A percentile compares a stretch with the other conserved stretches of the same genome.
phyloP scores from a whole-genome alignment of 1,139 yeast genomes.

The Candida sanyaensis region DNA sequence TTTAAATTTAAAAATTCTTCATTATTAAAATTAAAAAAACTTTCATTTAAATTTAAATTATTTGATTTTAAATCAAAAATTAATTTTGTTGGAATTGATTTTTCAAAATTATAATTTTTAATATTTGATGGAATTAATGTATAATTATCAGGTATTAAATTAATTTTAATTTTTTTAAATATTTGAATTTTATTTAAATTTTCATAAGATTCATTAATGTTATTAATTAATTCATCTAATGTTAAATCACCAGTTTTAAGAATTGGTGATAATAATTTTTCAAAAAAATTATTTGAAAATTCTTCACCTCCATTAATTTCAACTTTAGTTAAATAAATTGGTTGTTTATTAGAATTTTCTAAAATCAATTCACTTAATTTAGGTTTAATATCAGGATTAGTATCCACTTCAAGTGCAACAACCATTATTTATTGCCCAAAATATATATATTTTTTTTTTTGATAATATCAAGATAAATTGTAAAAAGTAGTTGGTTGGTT shows the following conservation, averaged over 20 bases:
- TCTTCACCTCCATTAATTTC: constrained; percentile 53
- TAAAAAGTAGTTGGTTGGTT: too few species aligned
- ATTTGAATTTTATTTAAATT: constrained; percentile 43
- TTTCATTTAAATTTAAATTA: constrained; percentile 38
- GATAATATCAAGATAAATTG: too few species aligned
- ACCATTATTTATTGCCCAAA: too few species aligned
- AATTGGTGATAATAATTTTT: constrained; percentile 47
- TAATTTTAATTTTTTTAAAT: constrained; percentile 38
- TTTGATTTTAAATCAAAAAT: constrained; percentile 36
- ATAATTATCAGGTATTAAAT: constrained; percentile 35
- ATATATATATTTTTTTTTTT: too few species aligned
- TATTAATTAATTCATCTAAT: constrained; percentile 37
- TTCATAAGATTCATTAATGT: constrained; percentile 26
- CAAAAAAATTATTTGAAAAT: constrained; percentile 48
- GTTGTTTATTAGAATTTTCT: constrained; percentile 35
- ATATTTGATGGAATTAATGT: constrained; percentile 26
- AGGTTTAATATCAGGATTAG: constrained; percentile 25
- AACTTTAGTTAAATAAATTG: constrained; percentile 46
- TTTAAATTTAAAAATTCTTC: constrained; percentile 43
- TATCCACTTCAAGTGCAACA: constrained; percentile 10
- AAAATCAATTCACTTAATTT: constrained; percentile 34
- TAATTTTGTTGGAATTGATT: constrained; percentile 40
- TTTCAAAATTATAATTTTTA: constrained; percentile 34
- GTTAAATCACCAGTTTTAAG: constrained; percentile 47
- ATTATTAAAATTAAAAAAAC: constrained; percentile 37